Evolutionary conservation across 2,329 filamentous ascomycete genomes (phyloP).

Genomic region (Xylariaceae sp.): DNA sequence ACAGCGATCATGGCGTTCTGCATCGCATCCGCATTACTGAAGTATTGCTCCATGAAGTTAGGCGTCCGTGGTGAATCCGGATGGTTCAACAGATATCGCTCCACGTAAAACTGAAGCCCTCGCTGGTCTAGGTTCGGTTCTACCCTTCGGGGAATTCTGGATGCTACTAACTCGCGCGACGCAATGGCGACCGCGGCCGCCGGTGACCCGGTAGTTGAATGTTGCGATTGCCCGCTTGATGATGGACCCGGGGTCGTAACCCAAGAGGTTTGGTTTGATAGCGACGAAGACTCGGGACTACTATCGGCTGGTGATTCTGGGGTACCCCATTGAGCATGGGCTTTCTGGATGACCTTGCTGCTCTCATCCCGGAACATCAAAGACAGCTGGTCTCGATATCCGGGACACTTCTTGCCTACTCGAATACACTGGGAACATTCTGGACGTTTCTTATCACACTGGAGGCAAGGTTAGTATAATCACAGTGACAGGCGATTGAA

Average conservation of each 20-base stretch:
- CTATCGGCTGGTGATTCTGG: slow-evolving; percentile 38
- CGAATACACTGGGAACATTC: slow-evolving; percentile 68
- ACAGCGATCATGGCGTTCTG: slow-evolving; percentile 61
- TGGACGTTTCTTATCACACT: slow-evolving; percentile 67
- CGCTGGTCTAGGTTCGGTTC: slow-evolving; percentile 52
- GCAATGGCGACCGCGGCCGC: neutral
- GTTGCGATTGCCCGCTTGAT: slow-evolving; percentile 14
- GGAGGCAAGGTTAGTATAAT: slow-evolving; percentile 18
- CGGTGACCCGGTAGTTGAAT: neutral
- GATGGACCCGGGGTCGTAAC: slow-evolving; percentile 20
- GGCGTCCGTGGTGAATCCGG: slow-evolving; percentile 54
- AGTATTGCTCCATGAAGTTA: slow-evolving; percentile 45
- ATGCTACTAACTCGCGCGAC: slow-evolving; percentile 24
- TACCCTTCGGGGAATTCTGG: slow-evolving; percentile 43
- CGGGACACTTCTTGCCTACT: slow-evolving; percentile 64
- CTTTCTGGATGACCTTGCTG: slow-evolving; percentile 65
- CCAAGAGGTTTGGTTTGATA: slow-evolving; percentile 10
- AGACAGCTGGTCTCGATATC: slow-evolving; percentile 68
- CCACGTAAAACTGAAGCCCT: slow-evolving; percentile 57
- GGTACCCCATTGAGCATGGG: slow-evolving; percentile 57
- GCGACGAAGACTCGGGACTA: slow-evolving; percentile 31
- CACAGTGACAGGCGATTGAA: neutral
- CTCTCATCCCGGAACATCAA: slow-evolving; percentile 72
- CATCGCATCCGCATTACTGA: slow-evolving; percentile 47
- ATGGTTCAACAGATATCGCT: slow-evolving; percentile 57